A percentile compares a stretch with the other conserved stretches of the same genome.
Conservation (phyloP, 2,329 filamentous ascomycete genomes). For the Paramyrothecium roridum region DNA sequence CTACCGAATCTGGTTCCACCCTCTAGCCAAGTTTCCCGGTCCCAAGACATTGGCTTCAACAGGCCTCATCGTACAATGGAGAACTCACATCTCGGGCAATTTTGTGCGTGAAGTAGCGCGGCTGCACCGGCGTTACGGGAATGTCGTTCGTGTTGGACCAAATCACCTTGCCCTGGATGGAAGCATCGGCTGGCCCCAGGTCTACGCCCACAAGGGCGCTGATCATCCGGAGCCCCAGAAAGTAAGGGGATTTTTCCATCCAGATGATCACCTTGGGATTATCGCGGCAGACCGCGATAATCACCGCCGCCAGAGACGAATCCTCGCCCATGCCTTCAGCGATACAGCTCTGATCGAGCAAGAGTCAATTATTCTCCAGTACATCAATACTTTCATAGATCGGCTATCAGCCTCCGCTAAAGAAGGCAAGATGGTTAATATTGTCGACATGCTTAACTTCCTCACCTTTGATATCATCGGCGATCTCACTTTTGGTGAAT, state of each 20-base stretch:
- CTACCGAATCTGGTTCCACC: too few species aligned
- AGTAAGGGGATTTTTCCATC: background rate
- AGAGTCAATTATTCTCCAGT: conserved; percentile 16
- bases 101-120: background rate
- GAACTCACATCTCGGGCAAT: background rate
- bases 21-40: too few species aligned
- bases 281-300: background rate
- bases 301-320: conserved; percentile 6
- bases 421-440: conserved; percentile 2
- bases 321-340: conserved; percentile 20
- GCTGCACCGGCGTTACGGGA: background rate
- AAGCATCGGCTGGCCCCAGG: background rate
- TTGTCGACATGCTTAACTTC: conserved; percentile 18
- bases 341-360: conserved; percentile 21
- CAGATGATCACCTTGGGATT: background rate
- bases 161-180: background rate
- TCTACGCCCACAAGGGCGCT: background rate
- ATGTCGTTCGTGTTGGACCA: background rate
- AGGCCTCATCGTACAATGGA: too few species aligned
- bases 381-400: conserved; percentile 17
- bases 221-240: background rate
- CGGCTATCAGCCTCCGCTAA: conserved; percentile 10
- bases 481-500: conserved; percentile 19
- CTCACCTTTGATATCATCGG: conserved; percentile 22
- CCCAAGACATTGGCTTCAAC: too few species aligned